These are phyloP conservation scores for Saccharomycopsis sp. DNA, from an alignment of 805 yeast genomes.

Conservation along the genomic window DNA sequence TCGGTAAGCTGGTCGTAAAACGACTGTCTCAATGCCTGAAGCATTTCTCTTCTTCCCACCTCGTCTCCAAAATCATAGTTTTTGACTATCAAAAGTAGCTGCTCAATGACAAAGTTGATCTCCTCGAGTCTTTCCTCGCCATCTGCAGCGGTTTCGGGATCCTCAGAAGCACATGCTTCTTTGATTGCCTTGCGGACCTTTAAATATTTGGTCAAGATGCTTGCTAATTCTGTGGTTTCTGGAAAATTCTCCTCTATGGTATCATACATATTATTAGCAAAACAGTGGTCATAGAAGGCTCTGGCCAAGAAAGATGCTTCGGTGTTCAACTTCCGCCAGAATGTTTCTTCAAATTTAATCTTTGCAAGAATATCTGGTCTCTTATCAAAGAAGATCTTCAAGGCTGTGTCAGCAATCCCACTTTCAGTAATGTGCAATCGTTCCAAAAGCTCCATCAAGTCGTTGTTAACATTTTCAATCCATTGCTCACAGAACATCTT, in stretches of 20 bases:
- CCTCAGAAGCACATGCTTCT: conserved; percentile 24
- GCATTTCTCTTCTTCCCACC: conserved; percentile 75
- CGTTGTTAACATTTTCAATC: conserved; percentile 63
- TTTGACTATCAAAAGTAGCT: conserved; percentile 58
- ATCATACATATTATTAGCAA: conserved; percentile 42
- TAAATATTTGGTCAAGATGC: conserved; percentile 49
- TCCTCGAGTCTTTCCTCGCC: conserved; percentile 44
- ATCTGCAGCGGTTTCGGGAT: conserved; percentile 23
- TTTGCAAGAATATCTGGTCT: conserved; percentile 57
- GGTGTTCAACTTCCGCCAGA: conserved; percentile 65
- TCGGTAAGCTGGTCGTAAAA: conserved; percentile 52
- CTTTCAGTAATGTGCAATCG: conserved; percentile 64
- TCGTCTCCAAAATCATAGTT: conserved; percentile 86
- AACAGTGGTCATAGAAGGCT: conserved; percentile 59
- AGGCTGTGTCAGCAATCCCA: conserved; percentile 58
- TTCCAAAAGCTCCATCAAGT: conserved; percentile 65
- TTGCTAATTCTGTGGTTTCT: conserved; percentile 68
- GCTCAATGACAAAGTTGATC: conserved; percentile 67
- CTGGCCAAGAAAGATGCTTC: conserved; percentile 72
- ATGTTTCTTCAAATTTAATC: conserved; percentile 53
- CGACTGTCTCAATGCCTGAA: conserved; percentile 52
- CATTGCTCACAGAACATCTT: conserved; percentile 65
- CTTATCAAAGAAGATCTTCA: conserved; percentile 53
- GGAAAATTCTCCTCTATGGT: conserved; percentile 67
- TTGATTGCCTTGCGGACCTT: conserved; percentile 35